These are phyloP conservation scores for Phialophora tarda DNA, from an alignment of 2,329 filamentous ascomycete species.

Conservation along the genomic window DNA sequence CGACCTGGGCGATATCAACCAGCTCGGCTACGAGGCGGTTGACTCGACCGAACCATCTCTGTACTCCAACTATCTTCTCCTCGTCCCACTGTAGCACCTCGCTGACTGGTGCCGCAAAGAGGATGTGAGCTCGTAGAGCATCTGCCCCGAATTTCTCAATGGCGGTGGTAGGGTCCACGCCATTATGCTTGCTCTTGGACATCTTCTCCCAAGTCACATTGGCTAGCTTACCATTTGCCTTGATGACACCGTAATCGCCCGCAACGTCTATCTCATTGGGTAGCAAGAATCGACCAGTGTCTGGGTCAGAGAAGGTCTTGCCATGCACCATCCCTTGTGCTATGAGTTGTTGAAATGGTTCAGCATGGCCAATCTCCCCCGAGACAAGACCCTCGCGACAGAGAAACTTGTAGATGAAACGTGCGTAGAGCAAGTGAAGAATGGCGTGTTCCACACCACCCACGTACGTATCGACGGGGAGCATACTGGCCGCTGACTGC, in stretches of 20 bases:
- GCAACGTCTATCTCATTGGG: conserved; percentile 71
- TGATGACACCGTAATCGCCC: conserved; percentile 64
- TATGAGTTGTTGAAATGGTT: conserved; percentile 82
- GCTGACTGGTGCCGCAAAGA: conserved; percentile 84
- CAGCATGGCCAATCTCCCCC: conserved; percentile 55
- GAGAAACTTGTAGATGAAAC: conserved; percentile 89
- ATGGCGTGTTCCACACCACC: conserved; percentile 92
- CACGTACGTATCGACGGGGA: conserved; percentile 87
- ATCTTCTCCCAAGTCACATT: conserved; percentile 82
- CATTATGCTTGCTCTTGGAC: conserved; percentile 94
- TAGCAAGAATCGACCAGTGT: conserved; percentile 75
- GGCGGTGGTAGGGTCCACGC: conserved; percentile 77
- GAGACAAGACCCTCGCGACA: conserved; percentile 55
- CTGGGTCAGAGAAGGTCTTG: conserved; percentile 77
- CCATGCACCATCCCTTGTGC: conserved; percentile 95
- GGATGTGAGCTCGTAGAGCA: conserved; percentile 80
- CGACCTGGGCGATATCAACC: conserved; percentile 20
- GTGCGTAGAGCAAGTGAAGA: conserved; percentile 83
- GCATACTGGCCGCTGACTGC: conserved; percentile 58
- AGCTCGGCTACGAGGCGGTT: conserved; percentile 60
- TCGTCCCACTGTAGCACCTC: conserved; percentile 90
- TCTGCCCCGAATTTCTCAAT: conserved; percentile 80
- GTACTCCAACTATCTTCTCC: conserved; percentile 77
- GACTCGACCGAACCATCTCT: conserved; percentile 76
- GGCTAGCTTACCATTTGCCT: conserved; percentile 63